Conservation (phyloP, 2,329 filamentous ascomycete species). For the Colletotrichum sp. region DNA sequence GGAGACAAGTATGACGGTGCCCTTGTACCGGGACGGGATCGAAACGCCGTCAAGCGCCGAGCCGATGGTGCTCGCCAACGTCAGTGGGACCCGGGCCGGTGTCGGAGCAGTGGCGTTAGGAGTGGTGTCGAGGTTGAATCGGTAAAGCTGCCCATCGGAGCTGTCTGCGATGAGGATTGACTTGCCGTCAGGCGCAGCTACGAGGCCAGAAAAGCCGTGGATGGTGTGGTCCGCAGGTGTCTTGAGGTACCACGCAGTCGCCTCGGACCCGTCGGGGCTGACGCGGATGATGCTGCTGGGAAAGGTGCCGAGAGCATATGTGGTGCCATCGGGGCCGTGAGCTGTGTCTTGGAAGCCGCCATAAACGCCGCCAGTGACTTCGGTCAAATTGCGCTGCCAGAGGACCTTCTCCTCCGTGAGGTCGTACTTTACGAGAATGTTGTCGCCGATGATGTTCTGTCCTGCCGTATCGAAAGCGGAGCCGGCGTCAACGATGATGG, state of each 20-base stretch:
- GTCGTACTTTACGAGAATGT: conserved; percentile 41
- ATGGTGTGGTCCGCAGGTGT: conserved; percentile 29
- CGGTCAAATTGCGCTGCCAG: conserved; percentile 38
- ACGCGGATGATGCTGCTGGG: conserved; percentile 40
- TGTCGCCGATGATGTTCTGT: conserved; percentile 38
- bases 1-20: conserved; percentile 37
- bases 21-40: conserved; percentile 36
- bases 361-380: conserved; percentile 30
- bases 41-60: conserved; percentile 33
- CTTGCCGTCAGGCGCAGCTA: conserved; percentile 10
- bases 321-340: conserved; percentile 37
- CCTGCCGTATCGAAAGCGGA: conserved; percentile 38
- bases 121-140: conserved; percentile 33
- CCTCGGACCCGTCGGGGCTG: conserved; percentile 29
- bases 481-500: conserved; percentile 39
- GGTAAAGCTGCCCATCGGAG: conserved; percentile 35
- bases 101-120: background rate
- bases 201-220: conserved; percentile 15
- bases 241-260: conserved; percentile 36
- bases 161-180: conserved; percentile 36
- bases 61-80: background rate
- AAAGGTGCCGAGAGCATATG: conserved; percentile 42
- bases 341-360: conserved; percentile 45
- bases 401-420: conserved; percentile 25
- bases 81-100: background rate